Evolutionary conservation across 108 stramenopile species (phyloP), one percentile per base, ranked within the genome.

Genomic region (Skeletonema tropicum): DNA sequence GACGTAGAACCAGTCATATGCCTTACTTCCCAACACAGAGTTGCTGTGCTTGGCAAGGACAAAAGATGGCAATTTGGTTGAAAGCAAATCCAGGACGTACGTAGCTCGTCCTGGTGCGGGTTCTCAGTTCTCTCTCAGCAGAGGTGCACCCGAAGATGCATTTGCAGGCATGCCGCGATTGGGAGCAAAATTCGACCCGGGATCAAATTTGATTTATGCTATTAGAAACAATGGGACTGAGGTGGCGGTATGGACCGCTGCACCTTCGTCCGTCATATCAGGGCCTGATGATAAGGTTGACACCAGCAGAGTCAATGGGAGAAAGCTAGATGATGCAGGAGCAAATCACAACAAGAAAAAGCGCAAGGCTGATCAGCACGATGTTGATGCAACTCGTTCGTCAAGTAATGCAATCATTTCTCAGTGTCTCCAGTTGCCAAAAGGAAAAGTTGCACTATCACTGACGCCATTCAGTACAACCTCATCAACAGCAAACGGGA

Each of bases 201-300:
- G 65, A 32, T 74, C 74, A 9, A 75, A 81, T 57, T 39, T 81
- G 46, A 64, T 75, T 3, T 81, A 81, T 59, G 80, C 80, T 4
- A 74, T 81, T 49, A 69, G 80, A 39, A 81, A 81, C 49, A 74
- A 74, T 38, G 70, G 80, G 29, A 46, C 77, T 12, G 80, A 81
- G 30, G 29, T 81, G 48, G 80, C 74, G 13, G 70, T 81, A 33
- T 81, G 80, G 80, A 66, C 69, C 70, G 80, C 80, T 65, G 74
- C 65, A 15, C 74, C 80, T 36, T 81, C 80, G 6, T 81, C 80
- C 49, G 55, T 66, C 17, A 63, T 81, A 25, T 69, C 74, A 32
- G 80, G 80, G 13, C 80, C 80, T 6, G 79, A 80, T 70, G 73
- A 74, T 73, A 52, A 73, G 33, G 19, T 29, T 49, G 66, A 35